Evolutionary conservation across 202 grass and related monocot species (phyloP).

Genomic region (Digitaria exilis): DNA sequence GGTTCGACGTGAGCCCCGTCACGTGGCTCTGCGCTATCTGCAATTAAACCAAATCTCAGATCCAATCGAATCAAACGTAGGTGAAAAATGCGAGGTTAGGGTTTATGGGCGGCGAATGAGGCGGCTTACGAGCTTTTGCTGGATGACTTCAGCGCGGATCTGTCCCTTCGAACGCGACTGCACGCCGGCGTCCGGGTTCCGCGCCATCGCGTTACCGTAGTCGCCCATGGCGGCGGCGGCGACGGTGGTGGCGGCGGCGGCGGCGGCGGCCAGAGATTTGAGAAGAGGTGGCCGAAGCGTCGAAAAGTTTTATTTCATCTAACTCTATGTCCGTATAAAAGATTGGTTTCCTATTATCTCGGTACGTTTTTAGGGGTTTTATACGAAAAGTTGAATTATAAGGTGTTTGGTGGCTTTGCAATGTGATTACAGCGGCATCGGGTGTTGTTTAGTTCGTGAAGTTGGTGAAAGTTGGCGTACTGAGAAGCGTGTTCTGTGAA

Average conservation of each 20-base stretch:
- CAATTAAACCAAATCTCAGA: not conserved
- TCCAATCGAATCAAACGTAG: not conserved
- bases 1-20: constrained; percentile 81
- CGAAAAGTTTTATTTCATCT: not conserved
- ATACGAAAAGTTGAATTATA: no score
- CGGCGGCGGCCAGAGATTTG: not conserved
- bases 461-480: no score
- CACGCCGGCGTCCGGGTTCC: constrained; percentile 59
- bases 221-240: constrained; percentile 57
- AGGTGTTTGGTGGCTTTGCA: no score
- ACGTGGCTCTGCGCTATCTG: constrained; percentile 84
- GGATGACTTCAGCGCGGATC: constrained; percentile 72
- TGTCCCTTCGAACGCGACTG: constrained; percentile 62
- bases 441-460: no score
- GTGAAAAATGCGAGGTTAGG: constrained; percentile 31
- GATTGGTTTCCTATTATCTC: no score
- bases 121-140: constrained; percentile 68
- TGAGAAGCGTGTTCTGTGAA: no score
- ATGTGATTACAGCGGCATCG: no score
- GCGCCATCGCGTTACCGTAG: constrained; percentile 65
- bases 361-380: no score
- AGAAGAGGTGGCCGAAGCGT: not conserved
- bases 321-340: not conserved
- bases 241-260: no score
- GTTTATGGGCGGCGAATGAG: constrained; percentile 33